Evolutionary conservation across 805 yeast genomes (phyloP), one percentile per base, ranked within the genome.

Genomic region (Candida taoyuanica): DNA sequence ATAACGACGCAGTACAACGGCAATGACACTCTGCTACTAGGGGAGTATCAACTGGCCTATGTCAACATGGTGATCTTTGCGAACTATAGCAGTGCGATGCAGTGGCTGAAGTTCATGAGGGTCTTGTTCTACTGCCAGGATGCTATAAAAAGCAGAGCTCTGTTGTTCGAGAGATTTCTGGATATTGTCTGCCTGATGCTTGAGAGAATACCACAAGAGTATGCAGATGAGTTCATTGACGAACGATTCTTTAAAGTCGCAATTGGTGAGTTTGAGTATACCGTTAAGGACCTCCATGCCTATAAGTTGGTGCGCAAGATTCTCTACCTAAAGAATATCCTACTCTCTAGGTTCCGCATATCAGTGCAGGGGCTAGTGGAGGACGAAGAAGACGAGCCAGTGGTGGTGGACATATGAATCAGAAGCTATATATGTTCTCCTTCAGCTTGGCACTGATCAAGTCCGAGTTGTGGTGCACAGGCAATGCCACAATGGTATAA

Each of bases 11-110:
- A 45, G 11, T 68, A 55, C 29, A 63, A 62, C 17, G 49, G 47
- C 17, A 66, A 54, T 36, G 47, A 30, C 15, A 52, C 50, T 0
- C 32, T 52, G 3, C 44, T 75, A 3, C 43, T 78, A 5, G 76
- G 76, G 2, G 87, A 83, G 49, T 50, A 78, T 6, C 76, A 78
- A 46, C 52, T 79, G 16, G 52, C 72, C 2, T 82, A 68, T 43
- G 35, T 78, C 1, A 61, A 71, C 39, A 63, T 71, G 30, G 49
- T 77, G 2, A 48, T 77, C 1, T 63, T 81, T 44, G 85, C 81
- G 13, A 84, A 81, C 54, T 72, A 73, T 50, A 74, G 84, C 15
- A 75, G 81, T 12, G 70, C 76, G 15, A 60, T 73, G 16, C 88
- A 81, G 47, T 83, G 89, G 89, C 65, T 73, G 37, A 65, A 63